Percentiles rank a stretch among this genome's conserved stretches.
phyloP scores from a whole-genome alignment of 2,329 filamentous ascomycete genomes.

The Pseudogymnoascus sp. region DNA sequence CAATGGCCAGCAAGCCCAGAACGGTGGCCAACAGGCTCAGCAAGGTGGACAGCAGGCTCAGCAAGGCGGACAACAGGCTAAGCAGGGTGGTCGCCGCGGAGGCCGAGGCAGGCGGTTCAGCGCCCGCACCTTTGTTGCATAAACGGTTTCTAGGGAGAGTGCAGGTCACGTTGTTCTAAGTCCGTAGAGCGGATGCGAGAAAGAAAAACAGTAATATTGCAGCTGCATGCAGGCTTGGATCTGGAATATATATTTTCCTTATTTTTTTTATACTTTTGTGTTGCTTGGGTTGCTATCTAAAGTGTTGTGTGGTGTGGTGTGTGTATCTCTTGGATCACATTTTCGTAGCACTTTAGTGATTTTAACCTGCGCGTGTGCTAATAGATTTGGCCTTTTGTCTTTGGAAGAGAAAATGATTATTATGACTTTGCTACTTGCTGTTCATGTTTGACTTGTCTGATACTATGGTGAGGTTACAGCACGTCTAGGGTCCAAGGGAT shows the following conservation, averaged over 20 bases:
- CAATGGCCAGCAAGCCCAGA: background rate
- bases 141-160: background rate
- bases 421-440: background rate
- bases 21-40: background rate
- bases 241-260: conserved; percentile 5
- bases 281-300: background rate
- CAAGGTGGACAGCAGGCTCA: background rate
- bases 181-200: background rate
- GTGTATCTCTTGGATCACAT: background rate
- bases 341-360: background rate
- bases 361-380: background rate
- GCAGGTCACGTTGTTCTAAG: background rate
- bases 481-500: background rate
- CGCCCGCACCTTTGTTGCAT: background rate
- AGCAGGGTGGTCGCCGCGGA: background rate
- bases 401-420: background rate
- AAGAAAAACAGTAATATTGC: conserved; percentile 1
- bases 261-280: background rate
- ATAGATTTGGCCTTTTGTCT: background rate
- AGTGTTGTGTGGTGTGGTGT: background rate
- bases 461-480: background rate
- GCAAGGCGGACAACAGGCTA: background rate
- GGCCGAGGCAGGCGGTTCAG: background rate
- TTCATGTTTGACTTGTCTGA: background rate
- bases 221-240: background rate